Evolutionary conservation across 139 green algal species (phyloP), one percentile per base, ranked within the genome.

Genomic region (Picochlorum sp.): DNA sequence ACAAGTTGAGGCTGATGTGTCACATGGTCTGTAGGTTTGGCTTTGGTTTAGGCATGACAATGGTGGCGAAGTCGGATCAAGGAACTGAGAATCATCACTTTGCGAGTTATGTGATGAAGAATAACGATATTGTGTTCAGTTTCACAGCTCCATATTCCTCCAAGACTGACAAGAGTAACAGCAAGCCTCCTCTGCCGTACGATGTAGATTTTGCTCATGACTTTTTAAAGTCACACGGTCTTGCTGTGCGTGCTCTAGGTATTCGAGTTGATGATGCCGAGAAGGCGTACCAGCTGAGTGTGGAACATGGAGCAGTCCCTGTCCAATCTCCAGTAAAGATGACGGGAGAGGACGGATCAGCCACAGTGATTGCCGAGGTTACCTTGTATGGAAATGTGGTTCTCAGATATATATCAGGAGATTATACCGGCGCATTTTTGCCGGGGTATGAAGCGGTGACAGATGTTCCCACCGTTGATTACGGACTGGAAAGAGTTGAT

Each of bases 371-470:
- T 6, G 46, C 84, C 2, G 94, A 98, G 73, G 83, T 99, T 16
- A 23, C 71, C 46, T 74, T 97, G 47, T 99, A 98, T 64, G 94
- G 94, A 3, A 91, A 98, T 63, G 90, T 96, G 11, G 89, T 97
- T 34, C 77, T 98, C 66, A 74, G 87, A 26, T 91, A 84, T 58
- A 61, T 90, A 3, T 84, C 68, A 41, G 84, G 84, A 23, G 65
- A 71, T 34, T 84, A 56, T 21, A 44, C 71, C 62, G 84, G 84
- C 3, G 75, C 89, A 15, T 97, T 82, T 75, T 73, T 97, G n/a
- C 76, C 88, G 0, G 78, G 80, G 23, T 97, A 92, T 62, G 30
- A 66, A 21, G n/a, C 73, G 1, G 76, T 88, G 4, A 18, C 68
- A n/a, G 74, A 82, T 13, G 26, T 66, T 7, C 70, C 57, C 0